Conservation (phyloP, 495 filamentous ascomycete species). For the Xylaria longipes region DNA sequence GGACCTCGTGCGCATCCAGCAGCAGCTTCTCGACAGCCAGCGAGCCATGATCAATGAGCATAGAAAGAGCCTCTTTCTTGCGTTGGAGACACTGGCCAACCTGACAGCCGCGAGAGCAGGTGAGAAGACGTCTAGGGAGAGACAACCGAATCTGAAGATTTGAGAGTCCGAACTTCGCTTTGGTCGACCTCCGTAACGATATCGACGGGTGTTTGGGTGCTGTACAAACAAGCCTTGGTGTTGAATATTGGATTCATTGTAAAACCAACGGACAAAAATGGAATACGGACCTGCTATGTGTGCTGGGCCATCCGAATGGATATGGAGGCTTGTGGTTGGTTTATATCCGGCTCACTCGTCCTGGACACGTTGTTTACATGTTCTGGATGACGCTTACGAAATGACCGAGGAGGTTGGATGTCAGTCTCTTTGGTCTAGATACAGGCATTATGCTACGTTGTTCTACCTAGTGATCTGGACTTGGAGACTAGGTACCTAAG, state of each 20-base stretch:
- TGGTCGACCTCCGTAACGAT: background rate
- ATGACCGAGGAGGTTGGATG: background rate
- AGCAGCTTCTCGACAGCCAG: constrained; percentile 20
- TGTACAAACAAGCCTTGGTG: background rate
- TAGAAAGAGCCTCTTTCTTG: constrained; percentile 2
- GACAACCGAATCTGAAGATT: background rate
- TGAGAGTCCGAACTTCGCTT: background rate
- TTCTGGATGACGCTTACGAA: background rate
- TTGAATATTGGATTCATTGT: background rate
- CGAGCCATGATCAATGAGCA: constrained; percentile 5
- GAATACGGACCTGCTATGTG: background rate
- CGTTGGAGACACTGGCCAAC: constrained; percentile 21
- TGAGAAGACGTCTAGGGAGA: background rate
- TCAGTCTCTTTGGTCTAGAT: background rate
- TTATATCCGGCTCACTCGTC: background rate
- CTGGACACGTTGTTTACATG: background rate
- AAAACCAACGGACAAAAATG: background rate
- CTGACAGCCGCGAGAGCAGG: constrained; percentile 7
- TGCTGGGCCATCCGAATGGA: background rate
- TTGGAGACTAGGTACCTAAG: background rate
- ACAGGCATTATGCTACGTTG: background rate
- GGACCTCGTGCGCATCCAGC: constrained; percentile 11
- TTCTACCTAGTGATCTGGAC: background rate
- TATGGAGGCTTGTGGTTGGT: background rate
- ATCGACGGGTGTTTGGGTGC: background rate